Evolutionary conservation across 1,284 basidiomycete species (phyloP).

Genomic region (Rugosomyces carneus): DNA sequence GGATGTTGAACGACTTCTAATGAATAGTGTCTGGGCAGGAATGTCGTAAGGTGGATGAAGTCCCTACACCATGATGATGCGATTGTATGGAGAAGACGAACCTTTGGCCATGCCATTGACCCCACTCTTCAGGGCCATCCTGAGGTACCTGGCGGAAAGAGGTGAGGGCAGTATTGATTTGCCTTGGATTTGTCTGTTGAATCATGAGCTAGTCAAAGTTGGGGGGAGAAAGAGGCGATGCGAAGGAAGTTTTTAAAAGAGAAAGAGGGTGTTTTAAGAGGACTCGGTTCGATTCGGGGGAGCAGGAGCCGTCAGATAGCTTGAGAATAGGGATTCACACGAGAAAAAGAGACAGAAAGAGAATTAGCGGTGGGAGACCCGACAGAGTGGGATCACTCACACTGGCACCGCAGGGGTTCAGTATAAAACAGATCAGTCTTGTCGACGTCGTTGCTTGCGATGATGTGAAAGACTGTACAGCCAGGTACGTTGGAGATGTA

Average conservation of each 20-base stretch:
- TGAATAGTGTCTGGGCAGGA: conserved; percentile 59
- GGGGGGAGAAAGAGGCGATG: conserved; percentile 12
- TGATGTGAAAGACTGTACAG: too few species aligned
- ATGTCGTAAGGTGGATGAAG: conserved; percentile 8
- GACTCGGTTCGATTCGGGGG: conserved; percentile 7
- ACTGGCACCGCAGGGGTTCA: conserved; percentile 15
- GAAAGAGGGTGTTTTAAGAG: conserved; percentile 1
- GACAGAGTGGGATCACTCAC: conserved; percentile 31
- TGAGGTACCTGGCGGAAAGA: conserved; percentile 25
- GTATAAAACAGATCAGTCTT: conserved; percentile 2
- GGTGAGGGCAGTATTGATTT: conserved; percentile 28
- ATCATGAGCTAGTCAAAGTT: conserved; percentile 42
- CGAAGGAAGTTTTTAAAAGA: conserved; percentile 17
- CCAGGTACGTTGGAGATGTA: too few species aligned
- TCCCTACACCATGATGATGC: not conserved
- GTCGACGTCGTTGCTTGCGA: too few species aligned
- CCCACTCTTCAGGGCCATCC: conserved; percentile 46
- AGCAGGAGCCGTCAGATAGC: conserved; percentile 7
- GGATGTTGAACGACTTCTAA: conserved; percentile 85
- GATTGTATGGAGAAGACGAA: conserved; percentile 24
- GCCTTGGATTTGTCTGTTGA: conserved; percentile 46
- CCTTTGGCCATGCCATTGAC: conserved; percentile 56
- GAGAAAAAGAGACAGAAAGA: conserved; percentile 10
- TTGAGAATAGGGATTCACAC: conserved; percentile 20
- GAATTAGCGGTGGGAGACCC: conserved; percentile 24